These are phyloP conservation scores for Oenanthe sinensis DNA, from an alignment of 129 eudicot genomes.

Conservation along the genomic window DNA sequence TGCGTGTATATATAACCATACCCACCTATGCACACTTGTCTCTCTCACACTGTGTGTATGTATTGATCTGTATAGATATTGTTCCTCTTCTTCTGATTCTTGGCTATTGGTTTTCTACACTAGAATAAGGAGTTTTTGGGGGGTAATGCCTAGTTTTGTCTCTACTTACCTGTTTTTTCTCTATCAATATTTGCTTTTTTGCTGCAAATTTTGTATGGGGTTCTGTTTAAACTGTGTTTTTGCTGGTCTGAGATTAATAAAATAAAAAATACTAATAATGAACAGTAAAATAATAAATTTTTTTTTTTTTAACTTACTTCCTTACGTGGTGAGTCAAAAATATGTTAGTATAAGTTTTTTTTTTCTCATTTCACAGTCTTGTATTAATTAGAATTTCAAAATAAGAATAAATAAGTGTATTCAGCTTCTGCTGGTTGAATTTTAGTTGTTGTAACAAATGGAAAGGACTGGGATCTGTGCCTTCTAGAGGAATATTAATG, in stretches of 20 bases:
- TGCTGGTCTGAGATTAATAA: constrained; percentile 1
- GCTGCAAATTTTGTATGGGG: neutral
- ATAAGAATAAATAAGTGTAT: neutral
- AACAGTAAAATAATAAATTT: neutral
- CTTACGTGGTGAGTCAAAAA: too few species aligned
- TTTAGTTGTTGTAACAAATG: constrained; percentile 9
- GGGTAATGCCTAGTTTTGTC: constrained; percentile 31
- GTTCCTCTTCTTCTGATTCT: constrained; percentile 16
- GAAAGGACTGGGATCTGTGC: neutral
- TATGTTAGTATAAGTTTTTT: neutral
- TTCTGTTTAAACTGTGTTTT: neutral
- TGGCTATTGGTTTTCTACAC: constrained; percentile 21
- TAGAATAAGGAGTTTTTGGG: constrained; percentile 28
- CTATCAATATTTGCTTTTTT: neutral
- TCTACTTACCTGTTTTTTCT: constrained; percentile 21
- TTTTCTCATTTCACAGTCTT: neutral
- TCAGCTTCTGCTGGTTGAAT: neutral
- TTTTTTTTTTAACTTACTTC: too few species aligned
- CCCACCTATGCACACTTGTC: neutral
- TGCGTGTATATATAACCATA: neutral
- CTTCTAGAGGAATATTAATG: neutral
- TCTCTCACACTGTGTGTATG: neutral
- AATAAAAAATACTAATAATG: neutral
- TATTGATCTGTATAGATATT: neutral
- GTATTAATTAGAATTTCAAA: neutral